Evolutionary conservation across 2,329 filamentous ascomycete species (phyloP), one percentile per base, ranked within the genome.

Genomic region (Golovinomyces cichoracearum): DNA sequence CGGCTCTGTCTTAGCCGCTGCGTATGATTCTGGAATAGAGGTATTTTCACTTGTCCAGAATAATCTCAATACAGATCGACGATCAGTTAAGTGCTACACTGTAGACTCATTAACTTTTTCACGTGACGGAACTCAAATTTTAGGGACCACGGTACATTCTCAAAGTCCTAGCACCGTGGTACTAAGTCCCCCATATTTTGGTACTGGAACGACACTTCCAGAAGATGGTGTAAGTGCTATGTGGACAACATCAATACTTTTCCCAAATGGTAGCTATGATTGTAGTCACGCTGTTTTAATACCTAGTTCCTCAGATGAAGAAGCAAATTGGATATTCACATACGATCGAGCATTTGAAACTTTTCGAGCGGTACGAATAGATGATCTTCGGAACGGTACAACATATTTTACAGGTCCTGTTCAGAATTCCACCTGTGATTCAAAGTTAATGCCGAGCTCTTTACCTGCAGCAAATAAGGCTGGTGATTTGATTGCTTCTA

Each of bases 1-100:
- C 53, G 83, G 83, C 22, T 76, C 78, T 40, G 81, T 93, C 13
- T 65, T 93, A 42, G 85, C 85, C 22, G 80, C 83, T 15, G 84
- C 84, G 6, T 92, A 86, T 62, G 77, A 84, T 58, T 81, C 82
- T 49, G 83, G 82, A n/a, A 86, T 93, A 53, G 85, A 93, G 61
- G 81, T 93, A 0, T 77, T 82, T 25, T 81, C 83, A 4, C 66
- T 93, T 35, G 74, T 73, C 45, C 68, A 77, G 2, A 72, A 69
- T 48, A 75, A 74, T 23, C 57, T 78, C 25, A 63, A 72, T 12
- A 80, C 74, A 0, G 79, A 85, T 55, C 71, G 79, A 56, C 71
- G 83, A 55, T 74, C 81, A 10, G 81, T 88, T 50, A 83, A 85
- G 57, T 88, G 82, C 57, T 77, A 82, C 57, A 72, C 71, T 1